Evolutionary conservation across 2,329 filamentous ascomycete genomes (phyloP), one percentile per base, ranked within the genome.

Genomic region (Botrytis squamosa): DNA sequence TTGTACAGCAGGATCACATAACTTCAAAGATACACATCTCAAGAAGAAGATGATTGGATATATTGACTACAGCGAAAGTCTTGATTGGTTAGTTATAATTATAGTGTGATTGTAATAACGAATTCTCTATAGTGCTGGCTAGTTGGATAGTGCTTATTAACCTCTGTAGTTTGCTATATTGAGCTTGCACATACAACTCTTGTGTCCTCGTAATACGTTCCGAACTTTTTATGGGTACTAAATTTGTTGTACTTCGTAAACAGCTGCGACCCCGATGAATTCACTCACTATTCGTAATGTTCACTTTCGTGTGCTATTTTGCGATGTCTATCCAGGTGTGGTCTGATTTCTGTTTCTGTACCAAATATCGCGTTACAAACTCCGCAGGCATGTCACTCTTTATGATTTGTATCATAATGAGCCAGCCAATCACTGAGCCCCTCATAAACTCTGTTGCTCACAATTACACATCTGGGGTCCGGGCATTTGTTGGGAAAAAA

Each of bases 381-480:
- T 55, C 0, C 5, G 25, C 49, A 55, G 25, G 0, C 3, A 14
- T 14, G 0, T 10, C 22, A 4, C 25, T n/a, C 14, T n/a, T n/a
- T 4, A 10, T 52, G 25, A n/a, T 0, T 1, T 12, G 1, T 52
- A 14, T 52, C 14, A 5, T 14, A 52, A 14, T 52, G 46, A 20
- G 1, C 44, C 18, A 8, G 4, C 18, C 4, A 46, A 20, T 1
- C 18, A 20, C 18, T 22, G 44, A 8, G 5, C 7, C 20, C 18
- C 1, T 1, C 1, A 46, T 20, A 46, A 20, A 46, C 2, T 16
- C 1, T 42, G 40, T 3, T 40, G 40, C 12, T 14, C 40, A 42
- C 3, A 16, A 16, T 1, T 40, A 40, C 40, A 14, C 40, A 40
- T 40, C 12, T 4, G 14, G 42, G 14, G 16, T 44, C 16, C 16